These are phyloP conservation scores for Tillandsia leiboldiana DNA, from an alignment of 176 grass and related monocot genomes.

Conservation along the genomic window DNA sequence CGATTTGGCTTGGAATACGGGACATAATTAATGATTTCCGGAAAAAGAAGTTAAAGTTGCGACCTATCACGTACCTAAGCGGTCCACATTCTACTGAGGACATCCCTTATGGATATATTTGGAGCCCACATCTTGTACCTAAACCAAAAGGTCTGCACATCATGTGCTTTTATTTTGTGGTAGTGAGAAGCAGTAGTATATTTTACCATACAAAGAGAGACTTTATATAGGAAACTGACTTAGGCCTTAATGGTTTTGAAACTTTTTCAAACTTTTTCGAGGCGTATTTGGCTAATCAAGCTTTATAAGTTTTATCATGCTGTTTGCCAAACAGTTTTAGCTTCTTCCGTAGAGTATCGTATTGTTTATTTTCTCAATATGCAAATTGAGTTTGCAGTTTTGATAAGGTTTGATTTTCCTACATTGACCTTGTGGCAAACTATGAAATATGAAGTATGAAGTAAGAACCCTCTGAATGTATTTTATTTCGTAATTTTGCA, in stretches of 20 bases:
- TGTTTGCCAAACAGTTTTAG: too few relatives aligned
- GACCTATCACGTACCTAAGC: conserved; percentile 87
- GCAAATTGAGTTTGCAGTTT: conserved; percentile 10
- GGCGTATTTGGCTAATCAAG: too few relatives aligned
- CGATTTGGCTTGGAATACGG: conserved; percentile 97
- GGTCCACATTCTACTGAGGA: conserved; percentile 63
- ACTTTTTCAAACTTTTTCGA: too few relatives aligned
- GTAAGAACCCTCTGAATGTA: conserved; percentile 45
- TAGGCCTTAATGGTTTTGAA: too few relatives aligned
- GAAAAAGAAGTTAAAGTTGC: conserved; percentile 85
- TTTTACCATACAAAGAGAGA: too few relatives aligned
- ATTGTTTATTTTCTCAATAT: background rate
- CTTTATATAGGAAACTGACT: too few relatives aligned
- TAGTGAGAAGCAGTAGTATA: background rate
- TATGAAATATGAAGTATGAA: conserved; percentile 14
- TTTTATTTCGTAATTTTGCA: conserved; percentile 50
- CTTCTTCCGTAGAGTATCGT: background rate
- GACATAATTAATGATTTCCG: conserved; percentile 99
- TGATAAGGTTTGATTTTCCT: conserved; percentile 80
- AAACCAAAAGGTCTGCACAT: conserved; percentile 74
- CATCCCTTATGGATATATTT: conserved; percentile 90
- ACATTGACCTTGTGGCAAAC: conserved; percentile 57
- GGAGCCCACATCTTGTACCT: conserved; percentile 91
- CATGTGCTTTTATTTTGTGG: background rate
- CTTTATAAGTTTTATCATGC: too few relatives aligned